Evolutionary conservation across 2,329 filamentous ascomycete species (phyloP), one percentile per base, ranked within the genome.

Genomic region (Fusarium robinianum): DNA sequence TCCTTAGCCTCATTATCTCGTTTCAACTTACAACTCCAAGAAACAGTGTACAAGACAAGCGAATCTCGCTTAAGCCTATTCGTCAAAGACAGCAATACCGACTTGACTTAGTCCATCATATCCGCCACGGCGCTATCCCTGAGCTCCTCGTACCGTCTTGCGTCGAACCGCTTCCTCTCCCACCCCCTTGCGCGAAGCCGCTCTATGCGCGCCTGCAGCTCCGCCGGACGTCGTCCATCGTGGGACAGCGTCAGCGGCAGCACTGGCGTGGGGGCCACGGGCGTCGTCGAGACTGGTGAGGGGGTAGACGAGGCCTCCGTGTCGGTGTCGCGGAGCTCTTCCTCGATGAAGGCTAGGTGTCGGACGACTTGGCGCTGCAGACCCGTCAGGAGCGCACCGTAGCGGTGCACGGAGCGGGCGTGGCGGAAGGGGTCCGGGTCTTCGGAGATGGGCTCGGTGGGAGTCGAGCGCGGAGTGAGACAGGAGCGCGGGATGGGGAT

Each of bases 141-240:
- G 7, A 83, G 66, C 14, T 71, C 70, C 59, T 79, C 74, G 57
- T 83, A 83, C 24, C 76, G 70, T 30, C 67, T 63, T 5, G 67
- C 65, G 49, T 83, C 75, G 52, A 83, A 83, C 15, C 79, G 73
- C 53, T 74, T 74, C 18, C 80, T 67, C 57, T 72, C 72, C 79
- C 80, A 83, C 3, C 78, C 78, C 35, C 58, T 70, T n/a, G 72
- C 72, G 14, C 77, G 73, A 8, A 83, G 64, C 8, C 74, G 70
- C 63, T 79, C 76, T 51, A 83, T 81, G 16, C 79, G 72, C 6
- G 74, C 69, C 45, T 71, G 68, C 3, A 79, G 64, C 22, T 79
- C 75, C 12, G 70, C 55, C 2, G 57, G 54, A 12, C 68, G 67
- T 40, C 67, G 53, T 39, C 72, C 70, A 17, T 71, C 70, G 27